Percentiles rank a stretch among this genome's conserved stretches.
Evolutionary conservation across 192 early-diverging fungal genomes (phyloP).

Genomic region (Podila epicladia): DNA sequence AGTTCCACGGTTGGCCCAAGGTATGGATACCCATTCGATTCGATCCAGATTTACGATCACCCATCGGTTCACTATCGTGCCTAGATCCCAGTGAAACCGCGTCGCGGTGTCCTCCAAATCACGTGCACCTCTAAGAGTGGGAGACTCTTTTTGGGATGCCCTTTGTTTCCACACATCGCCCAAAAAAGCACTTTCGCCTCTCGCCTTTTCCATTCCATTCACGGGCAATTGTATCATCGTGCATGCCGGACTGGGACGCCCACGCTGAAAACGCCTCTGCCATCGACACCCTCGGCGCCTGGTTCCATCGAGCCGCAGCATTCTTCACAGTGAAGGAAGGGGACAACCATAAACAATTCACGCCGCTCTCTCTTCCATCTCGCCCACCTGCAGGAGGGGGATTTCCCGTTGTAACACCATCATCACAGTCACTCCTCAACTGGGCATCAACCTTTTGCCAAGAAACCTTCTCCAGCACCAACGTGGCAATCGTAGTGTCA

Average conservation of each 20-base stretch:
- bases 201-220: not conserved
- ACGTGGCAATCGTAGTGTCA: not conserved
- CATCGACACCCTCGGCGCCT: slow-evolving; percentile 18
- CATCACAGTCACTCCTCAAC: not conserved
- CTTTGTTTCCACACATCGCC: not conserved
- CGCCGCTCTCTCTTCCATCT: not conserved
- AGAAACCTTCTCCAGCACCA: not conserved
- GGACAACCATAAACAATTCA: not conserved
- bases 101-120: too few species aligned
- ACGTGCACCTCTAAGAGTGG: too few species aligned
- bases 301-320: slow-evolving; percentile 8
- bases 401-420: too few species aligned
- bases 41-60: too few species aligned
- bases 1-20: too few species aligned
- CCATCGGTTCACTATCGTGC: too few species aligned
- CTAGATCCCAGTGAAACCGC: too few species aligned
- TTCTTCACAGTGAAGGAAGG: not conserved
- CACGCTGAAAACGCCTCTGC: slow-evolving; percentile 22
- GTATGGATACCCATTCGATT: too few species aligned
- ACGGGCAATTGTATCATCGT: slow-evolving; percentile 2
- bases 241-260: slow-evolving; percentile 17
- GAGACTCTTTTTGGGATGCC: too few species aligned
- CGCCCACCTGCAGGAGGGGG: not conserved
- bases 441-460: not conserved
- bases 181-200: too few species aligned